Evolutionary conservation across 176 grass and related monocot genomes (phyloP).

Genomic region (Zizania latifolia): DNA sequence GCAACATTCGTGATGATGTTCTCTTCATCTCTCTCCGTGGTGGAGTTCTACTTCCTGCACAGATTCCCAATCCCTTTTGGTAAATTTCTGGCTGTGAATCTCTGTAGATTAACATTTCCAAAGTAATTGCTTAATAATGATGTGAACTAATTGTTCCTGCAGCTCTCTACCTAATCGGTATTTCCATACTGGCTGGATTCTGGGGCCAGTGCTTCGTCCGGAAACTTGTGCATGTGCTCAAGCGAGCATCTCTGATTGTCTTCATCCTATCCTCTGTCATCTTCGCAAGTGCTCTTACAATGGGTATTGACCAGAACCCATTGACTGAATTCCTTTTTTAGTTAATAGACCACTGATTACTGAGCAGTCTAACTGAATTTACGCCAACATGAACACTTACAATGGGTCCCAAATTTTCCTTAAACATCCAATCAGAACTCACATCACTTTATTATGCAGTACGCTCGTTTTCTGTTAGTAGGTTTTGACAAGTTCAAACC

Average conservation of each 20-base stretch:
- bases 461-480: too few relatives aligned
- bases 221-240: slow-evolving; percentile 64
- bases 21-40: slow-evolving; percentile 92
- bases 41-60: slow-evolving; percentile 82
- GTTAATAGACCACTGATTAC: background rate
- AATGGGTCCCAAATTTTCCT: background rate
- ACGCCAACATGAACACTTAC: background rate
- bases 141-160: background rate
- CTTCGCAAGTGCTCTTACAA: slow-evolving; percentile 84
- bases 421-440: background rate
- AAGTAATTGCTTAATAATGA: background rate
- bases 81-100: slow-evolving; percentile 1
- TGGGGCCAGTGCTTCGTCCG: slow-evolving; percentile 90
- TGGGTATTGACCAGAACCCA: slow-evolving; percentile 50
- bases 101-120: background rate
- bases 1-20: slow-evolving; percentile 99
- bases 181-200: slow-evolving; percentile 85
- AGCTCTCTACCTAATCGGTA: slow-evolving; percentile 73
- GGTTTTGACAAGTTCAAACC: background rate
- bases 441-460: background rate
- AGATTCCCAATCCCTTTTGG: slow-evolving; percentile 92
- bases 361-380: background rate
- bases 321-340: background rate
- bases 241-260: slow-evolving; percentile 78
- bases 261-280: slow-evolving; percentile 96